phyloP scores from a whole-genome alignment of 768 basidiomycete genomes.

The Leccinum disarticulatum region DNA sequence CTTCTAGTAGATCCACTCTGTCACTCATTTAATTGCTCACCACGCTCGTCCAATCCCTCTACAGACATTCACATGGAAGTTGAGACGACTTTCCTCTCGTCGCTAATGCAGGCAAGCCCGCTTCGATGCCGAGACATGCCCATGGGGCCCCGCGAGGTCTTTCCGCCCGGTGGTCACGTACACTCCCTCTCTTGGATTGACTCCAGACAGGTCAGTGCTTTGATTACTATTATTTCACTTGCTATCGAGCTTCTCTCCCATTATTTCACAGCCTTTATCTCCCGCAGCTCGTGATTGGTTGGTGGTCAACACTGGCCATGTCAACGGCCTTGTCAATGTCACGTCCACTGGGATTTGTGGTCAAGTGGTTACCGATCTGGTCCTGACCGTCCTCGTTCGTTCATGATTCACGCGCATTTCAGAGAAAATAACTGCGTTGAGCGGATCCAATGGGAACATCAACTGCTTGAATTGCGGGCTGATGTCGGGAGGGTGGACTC shows the following conservation, averaged over 20 bases:
- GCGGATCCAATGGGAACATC: slow-evolving; percentile 71
- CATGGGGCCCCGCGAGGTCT: not conserved
- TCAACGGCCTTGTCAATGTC: slow-evolving; percentile 37
- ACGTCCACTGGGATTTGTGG: slow-evolving; percentile 41
- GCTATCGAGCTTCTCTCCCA: not conserved
- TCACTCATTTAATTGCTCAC: not conserved
- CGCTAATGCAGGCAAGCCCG: not conserved
- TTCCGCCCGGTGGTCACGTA: not conserved
- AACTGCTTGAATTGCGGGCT: slow-evolving; percentile 82
- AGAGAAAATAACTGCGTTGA: slow-evolving; percentile 49
- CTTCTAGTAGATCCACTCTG: not conserved
- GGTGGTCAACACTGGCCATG: not conserved
- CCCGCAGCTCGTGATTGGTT: not conserved
- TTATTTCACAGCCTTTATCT: not conserved
- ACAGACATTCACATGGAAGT: slow-evolving; percentile 1
- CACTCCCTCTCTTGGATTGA: not conserved
- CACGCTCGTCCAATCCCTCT: not conserved
- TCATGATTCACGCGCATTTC: slow-evolving; percentile 7
- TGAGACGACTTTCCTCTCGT: not conserved
- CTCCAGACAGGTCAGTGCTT: not conserved
- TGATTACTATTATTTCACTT: not conserved
- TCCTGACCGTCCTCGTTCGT: slow-evolving; percentile 12
- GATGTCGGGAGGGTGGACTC: slow-evolving; percentile 62
- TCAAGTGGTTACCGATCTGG: slow-evolving; percentile 47
- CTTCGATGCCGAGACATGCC: not conserved